Evolutionary conservation across 306 rosid species (phyloP), one percentile per base, ranked within the genome.

Genomic region (Lathyrus tuberosus): DNA sequence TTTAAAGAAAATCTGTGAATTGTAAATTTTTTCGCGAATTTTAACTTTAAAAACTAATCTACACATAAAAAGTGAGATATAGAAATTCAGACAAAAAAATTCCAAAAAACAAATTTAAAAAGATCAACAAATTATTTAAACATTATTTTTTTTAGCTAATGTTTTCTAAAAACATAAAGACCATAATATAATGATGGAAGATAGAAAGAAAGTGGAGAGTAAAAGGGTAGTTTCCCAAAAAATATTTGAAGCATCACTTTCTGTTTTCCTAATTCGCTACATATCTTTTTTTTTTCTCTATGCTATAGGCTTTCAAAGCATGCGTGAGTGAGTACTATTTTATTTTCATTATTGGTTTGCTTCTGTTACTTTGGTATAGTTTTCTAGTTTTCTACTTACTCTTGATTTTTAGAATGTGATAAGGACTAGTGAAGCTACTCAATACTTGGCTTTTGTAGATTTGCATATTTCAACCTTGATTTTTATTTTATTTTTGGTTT

Each of bases 301-400:
- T 69, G 67, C 49, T 18, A 41, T 41, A 58, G 57, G 20, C 16
- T 73, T 71, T 57, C 82, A 69, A 77, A 69, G 77, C 76, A 77
- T 43, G 74, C 62, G 62, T 53, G 60, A 22, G 15, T 20, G 47
- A 72, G 35, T 62, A 62, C 77, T 62, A 11, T 61, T 37, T 53
- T 76, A 38, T 75, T 75, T 75, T 33, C 69, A 42, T 65, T 44
- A 75, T 70, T 75, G 28, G 70, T 12, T 75, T 42, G 40, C 53
- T 30, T 75, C 73, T 26, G 52, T 76, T 72, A 71, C 75, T 54
- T 67, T 35, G 47, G 18, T 57, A 12, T 38, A 14, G 61, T 53
- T 71, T 71, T 72, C 40, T 24, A 24, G 26, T 24, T 24, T 24
- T 24, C 3, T 61, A 71, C 63, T 46, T 38, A 56, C 16, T 77